Conservation (phyloP, 306 rosid species). For the Benincasa hispida region DNA sequence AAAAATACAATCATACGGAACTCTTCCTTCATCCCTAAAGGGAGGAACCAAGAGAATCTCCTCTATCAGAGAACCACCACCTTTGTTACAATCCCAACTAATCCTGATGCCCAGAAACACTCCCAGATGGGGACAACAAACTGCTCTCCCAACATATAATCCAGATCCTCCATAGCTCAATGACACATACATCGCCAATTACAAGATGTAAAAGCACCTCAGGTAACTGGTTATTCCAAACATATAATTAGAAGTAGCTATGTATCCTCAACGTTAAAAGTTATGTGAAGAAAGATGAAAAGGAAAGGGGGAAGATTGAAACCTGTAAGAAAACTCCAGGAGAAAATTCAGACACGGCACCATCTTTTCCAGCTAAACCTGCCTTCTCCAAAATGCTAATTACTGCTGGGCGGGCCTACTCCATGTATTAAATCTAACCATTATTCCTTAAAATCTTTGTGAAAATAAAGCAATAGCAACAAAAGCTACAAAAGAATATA, state of each 20-base stretch:
- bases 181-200: not conserved
- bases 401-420: slow-evolving; percentile 87
- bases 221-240: not conserved
- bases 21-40: not conserved
- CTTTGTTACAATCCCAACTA: not conserved
- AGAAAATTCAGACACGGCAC: slow-evolving; percentile 70
- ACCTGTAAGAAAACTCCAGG: slow-evolving; percentile 97
- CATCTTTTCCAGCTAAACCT: slow-evolving; percentile 74
- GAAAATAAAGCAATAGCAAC: not conserved
- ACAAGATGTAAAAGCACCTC: not conserved
- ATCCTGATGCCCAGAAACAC: not conserved
- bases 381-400: slow-evolving; percentile 49
- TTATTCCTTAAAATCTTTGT: not conserved
- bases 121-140: too few relatives aligned
- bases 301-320: slow-evolving; percentile 2
- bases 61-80: not conserved
- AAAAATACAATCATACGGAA: not conserved
- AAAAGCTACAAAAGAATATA: not conserved
- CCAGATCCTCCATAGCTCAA: not conserved
- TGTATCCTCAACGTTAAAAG: not conserved
- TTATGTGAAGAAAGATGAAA: not conserved
- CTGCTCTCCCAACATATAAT: not conserved
- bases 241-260: not conserved
- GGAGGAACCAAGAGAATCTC: not conserved
- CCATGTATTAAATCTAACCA: slow-evolving; percentile 5